Evolutionary conservation across 225 moss, liverwort and hornwort genomes (phyloP).

Genomic region (Physcomitrellopsis africana): DNA sequence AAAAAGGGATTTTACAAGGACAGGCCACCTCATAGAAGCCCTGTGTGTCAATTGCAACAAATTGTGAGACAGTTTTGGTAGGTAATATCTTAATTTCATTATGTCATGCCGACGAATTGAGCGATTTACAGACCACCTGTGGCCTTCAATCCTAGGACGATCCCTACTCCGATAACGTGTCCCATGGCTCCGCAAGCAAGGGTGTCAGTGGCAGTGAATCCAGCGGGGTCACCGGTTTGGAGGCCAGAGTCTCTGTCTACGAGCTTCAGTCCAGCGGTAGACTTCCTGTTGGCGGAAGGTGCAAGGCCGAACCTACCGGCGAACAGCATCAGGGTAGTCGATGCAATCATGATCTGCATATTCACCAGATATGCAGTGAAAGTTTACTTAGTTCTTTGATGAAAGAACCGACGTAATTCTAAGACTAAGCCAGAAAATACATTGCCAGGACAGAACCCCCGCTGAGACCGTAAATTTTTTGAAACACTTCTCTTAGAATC

Average conservation of each 20-base stretch:
- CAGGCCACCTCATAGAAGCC: too few species aligned
- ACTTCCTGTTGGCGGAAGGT: slow-evolving; percentile 76
- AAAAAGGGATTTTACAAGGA: too few species aligned
- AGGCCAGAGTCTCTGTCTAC: slow-evolving; percentile 77
- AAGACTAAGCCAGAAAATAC: too few species aligned
- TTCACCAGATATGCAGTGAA: neutral
- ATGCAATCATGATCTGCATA: slow-evolving; percentile 62
- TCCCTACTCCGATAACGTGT: slow-evolving; percentile 57
- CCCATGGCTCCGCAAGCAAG: slow-evolving; percentile 67
- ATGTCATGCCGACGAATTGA: slow-evolving; percentile 26
- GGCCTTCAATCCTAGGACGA: slow-evolving; percentile 69
- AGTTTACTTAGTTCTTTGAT: too few species aligned
- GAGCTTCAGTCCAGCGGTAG: slow-evolving; percentile 70
- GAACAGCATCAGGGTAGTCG: slow-evolving; percentile 64
- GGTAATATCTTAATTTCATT: too few species aligned
- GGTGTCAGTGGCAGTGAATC: slow-evolving; percentile 75
- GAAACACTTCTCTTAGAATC: too few species aligned
- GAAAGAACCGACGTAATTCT: too few species aligned
- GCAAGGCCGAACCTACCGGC: slow-evolving; percentile 82
- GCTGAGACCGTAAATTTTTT: too few species aligned
- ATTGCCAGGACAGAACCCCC: too few species aligned
- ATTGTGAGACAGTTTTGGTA: too few species aligned
- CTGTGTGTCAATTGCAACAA: too few species aligned
- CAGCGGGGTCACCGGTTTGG: slow-evolving; percentile 81
- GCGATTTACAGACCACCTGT: slow-evolving; percentile 36